Evolutionary conservation across 148 eudicot genomes (phyloP).

Genomic region (Beta vulgaris): DNA sequence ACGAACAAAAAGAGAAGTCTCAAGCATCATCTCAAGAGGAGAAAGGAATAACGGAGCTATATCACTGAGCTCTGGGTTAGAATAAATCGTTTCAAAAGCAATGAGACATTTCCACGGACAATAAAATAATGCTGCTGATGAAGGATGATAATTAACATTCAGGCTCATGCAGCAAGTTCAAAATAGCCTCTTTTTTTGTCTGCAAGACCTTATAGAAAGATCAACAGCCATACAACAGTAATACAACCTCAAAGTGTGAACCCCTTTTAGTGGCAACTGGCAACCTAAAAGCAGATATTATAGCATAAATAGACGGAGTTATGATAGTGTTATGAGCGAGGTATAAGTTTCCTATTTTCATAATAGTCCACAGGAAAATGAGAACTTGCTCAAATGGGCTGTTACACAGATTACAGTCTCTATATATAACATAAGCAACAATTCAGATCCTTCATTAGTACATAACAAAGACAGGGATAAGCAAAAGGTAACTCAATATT

Average conservation of each 20-base stretch:
- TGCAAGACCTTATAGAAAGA: not conserved
- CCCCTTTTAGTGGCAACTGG: too few relatives aligned
- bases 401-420: not conserved
- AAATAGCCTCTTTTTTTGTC: not conserved
- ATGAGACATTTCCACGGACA: not conserved
- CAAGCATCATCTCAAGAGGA: not conserved
- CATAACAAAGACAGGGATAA: not conserved
- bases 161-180: too few relatives aligned
- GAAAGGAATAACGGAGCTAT: not conserved
- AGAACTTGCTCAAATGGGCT: not conserved
- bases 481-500: not conserved
- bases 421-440: too few relatives aligned
- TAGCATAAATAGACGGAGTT: not conserved
- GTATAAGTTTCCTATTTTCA: not conserved
- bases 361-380: not conserved
- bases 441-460: too few relatives aligned
- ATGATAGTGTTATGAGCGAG: not conserved
- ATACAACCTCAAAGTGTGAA: too few relatives aligned
- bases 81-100: not conserved
- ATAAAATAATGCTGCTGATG: too few relatives aligned
- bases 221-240: too few relatives aligned
- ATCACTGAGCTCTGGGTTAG: too few relatives aligned
- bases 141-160: too few relatives aligned
- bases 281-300: too few relatives aligned
- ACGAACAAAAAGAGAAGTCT: not conserved